These are phyloP conservation scores for Friedmanniomyces simplex DNA, from an alignment of 495 filamentous ascomycete genomes.

Conservation along the genomic window DNA sequence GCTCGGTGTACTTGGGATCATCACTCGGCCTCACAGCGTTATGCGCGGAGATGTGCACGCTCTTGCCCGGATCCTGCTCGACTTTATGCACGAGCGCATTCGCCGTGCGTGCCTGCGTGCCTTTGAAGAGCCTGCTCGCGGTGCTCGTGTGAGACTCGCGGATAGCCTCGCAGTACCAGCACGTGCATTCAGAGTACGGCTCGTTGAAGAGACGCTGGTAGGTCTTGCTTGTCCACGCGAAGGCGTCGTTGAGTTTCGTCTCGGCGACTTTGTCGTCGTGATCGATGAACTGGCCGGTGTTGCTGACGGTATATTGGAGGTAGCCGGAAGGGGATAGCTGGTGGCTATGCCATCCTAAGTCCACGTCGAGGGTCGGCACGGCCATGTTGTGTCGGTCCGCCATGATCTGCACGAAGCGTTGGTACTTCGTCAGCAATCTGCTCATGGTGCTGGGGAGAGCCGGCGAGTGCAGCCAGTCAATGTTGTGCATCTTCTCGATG, in stretches of 20 bases:
- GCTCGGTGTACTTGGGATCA: slow-evolving; percentile 12
- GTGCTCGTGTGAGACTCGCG: slow-evolving; percentile 50
- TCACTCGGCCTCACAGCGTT: slow-evolving; percentile 38
- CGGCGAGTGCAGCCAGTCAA: slow-evolving; percentile 67
- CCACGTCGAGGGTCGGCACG: slow-evolving; percentile 81
- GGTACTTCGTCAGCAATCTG: slow-evolving; percentile 59
- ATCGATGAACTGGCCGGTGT: slow-evolving; percentile 51
- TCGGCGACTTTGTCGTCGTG: slow-evolving; percentile 82
- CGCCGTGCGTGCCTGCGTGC: slow-evolving; percentile 29
- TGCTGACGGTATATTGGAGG: slow-evolving; percentile 40
- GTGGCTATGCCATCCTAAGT: slow-evolving; percentile 70
- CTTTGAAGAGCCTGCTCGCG: slow-evolving; percentile 26
- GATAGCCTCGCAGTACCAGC: slow-evolving; percentile 83
- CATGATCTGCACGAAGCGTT: slow-evolving; percentile 60
- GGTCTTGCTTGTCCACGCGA: slow-evolving; percentile 62
- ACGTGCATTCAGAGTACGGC: slow-evolving; percentile 74
- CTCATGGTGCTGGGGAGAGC: slow-evolving; percentile 52
- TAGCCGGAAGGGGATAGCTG: slow-evolving; percentile 56
- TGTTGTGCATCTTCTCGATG: slow-evolving; percentile 68
- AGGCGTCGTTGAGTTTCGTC: slow-evolving; percentile 46
- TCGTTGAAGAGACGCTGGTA: slow-evolving; percentile 55
- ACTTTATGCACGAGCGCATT: slow-evolving; percentile 47
- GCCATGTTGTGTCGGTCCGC: slow-evolving; percentile 43
- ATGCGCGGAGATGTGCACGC: slow-evolving; percentile 65
- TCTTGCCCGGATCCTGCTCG: slow-evolving; percentile 40